These are phyloP conservation scores for Arabis hirsuta DNA, from an alignment of 345 rosid genomes.

Conservation along the genomic window DNA sequence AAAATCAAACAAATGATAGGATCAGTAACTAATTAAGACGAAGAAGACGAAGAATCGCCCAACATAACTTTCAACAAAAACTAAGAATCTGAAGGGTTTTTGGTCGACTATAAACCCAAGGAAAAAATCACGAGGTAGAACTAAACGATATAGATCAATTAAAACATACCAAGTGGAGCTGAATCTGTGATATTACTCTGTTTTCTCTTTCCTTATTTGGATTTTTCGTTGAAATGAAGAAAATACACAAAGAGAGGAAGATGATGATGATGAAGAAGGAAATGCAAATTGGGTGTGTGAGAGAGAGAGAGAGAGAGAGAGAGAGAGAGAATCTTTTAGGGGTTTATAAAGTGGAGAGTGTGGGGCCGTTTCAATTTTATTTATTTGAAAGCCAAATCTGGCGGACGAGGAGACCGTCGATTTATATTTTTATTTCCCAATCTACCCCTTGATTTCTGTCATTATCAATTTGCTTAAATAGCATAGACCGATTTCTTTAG, in stretches of 20 bases:
- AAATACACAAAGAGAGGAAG: background rate
- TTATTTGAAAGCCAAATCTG: slow-evolving; percentile 40
- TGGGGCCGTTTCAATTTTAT: slow-evolving; percentile 36
- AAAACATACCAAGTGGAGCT: slow-evolving; percentile 39
- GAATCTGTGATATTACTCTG: slow-evolving; percentile 23
- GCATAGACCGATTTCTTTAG: background rate
- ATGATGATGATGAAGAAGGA: slow-evolving; percentile 25
- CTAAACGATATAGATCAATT: background rate
- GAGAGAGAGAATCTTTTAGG: slow-evolving; percentile 39
- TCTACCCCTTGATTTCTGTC: slow-evolving; percentile 20
- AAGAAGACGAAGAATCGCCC: slow-evolving; percentile 3
- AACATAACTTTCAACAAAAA: background rate
- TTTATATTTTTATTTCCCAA: slow-evolving; percentile 14
- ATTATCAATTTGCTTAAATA: slow-evolving; percentile 9
- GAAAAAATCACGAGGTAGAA: too few relatives aligned
- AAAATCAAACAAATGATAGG: background rate
- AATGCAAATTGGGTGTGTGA: slow-evolving; percentile 28
- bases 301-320: slow-evolving; percentile 24
- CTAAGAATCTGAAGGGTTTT: slow-evolving; percentile 19
- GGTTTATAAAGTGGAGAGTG: slow-evolving; percentile 42
- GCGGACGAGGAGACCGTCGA: slow-evolving; percentile 40
- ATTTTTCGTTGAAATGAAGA: background rate
- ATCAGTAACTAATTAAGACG: background rate
- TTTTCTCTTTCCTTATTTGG: background rate
- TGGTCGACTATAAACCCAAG: background rate